Percentiles rank a stretch among this genome's conserved stretches.
phyloP scores from a whole-genome alignment of 495 filamentous ascomycete genomes.

The Copromyces sp. region DNA sequence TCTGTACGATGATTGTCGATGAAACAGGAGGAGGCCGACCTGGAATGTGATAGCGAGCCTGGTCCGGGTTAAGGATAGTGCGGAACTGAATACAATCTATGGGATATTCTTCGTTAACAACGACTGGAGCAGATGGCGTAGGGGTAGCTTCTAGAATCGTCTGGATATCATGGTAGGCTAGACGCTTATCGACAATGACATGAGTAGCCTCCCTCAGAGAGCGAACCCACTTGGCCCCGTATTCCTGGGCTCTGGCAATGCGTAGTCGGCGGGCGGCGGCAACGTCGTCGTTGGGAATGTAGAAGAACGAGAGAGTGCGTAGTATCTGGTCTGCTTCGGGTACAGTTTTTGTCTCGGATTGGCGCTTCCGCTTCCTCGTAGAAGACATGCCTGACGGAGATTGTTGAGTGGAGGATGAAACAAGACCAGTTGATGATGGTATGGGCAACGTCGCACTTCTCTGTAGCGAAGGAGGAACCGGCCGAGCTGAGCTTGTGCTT shows the following conservation, averaged over 20 bases:
- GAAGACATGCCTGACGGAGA: slow-evolving; percentile 13
- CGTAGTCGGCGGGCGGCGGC: slow-evolving; percentile 53
- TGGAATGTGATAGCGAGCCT: slow-evolving; percentile 49
- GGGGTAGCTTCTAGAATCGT: slow-evolving; percentile 41
- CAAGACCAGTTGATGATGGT: neutral
- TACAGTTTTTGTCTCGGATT: slow-evolving; percentile 25
- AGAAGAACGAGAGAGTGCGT: slow-evolving; percentile 56
- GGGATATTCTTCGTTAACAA: slow-evolving; percentile 69
- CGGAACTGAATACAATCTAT: slow-evolving; percentile 63
- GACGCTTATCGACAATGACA: slow-evolving; percentile 65
- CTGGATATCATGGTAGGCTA: slow-evolving; percentile 58
- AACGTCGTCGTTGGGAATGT: slow-evolving; percentile 71
- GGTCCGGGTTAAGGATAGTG: slow-evolving; percentile 46
- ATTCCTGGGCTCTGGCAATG: slow-evolving; percentile 64
- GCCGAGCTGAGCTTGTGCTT: slow-evolving; percentile 7
- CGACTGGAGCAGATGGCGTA: slow-evolving; percentile 34
- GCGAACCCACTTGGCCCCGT: slow-evolving; percentile 51
- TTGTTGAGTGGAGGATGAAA: neutral
- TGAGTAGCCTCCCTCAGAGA: slow-evolving; percentile 45
- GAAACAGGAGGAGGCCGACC: slow-evolving; percentile 17
- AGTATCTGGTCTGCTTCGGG: slow-evolving; percentile 58
- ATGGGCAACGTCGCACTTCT: slow-evolving; percentile 18
- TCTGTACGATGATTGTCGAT: neutral
- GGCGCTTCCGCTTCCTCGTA: slow-evolving; percentile 43
- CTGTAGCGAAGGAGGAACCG: slow-evolving; percentile 5